Evolutionary conservation across 352 stramenopile species (phyloP).

Genomic region (Globisporangium cylindrosporum): DNA sequence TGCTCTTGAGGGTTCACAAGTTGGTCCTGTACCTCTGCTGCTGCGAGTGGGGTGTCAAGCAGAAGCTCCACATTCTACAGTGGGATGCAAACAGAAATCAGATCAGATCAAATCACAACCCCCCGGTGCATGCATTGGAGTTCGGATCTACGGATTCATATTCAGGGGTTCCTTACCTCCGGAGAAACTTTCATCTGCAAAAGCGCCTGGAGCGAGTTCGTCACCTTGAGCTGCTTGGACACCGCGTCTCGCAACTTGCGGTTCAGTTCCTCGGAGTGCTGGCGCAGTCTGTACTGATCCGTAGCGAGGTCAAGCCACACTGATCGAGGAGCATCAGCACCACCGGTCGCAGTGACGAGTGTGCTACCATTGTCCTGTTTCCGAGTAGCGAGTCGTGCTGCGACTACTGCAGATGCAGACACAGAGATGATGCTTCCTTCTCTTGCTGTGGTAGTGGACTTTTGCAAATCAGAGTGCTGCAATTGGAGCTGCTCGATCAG

Average conservation of each 20-base stretch:
- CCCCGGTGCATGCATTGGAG: too few relatives aligned
- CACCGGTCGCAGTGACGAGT: too few relatives aligned
- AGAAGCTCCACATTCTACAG: too few relatives aligned
- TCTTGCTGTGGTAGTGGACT: not conserved
- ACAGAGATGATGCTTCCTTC: not conserved
- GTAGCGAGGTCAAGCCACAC: constrained; percentile 45
- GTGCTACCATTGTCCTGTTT: not conserved
- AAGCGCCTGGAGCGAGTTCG: constrained; percentile 26
- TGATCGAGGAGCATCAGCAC: not conserved
- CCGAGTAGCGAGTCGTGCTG: not conserved
- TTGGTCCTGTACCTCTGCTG: too few relatives aligned
- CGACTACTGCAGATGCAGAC: not conserved
- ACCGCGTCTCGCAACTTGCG: constrained; percentile 36
- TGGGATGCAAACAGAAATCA: too few relatives aligned
- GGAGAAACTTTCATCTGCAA: too few relatives aligned
- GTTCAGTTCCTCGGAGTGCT: constrained; percentile 40
- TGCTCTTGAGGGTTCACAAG: too few relatives aligned
- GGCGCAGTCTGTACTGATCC: constrained; percentile 37
- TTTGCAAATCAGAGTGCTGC: not conserved
- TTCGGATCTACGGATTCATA: too few relatives aligned
- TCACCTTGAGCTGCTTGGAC: constrained; percentile 36
- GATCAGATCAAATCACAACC: too few relatives aligned
- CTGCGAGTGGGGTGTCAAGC: too few relatives aligned
- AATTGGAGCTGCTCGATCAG: constrained; percentile 5
- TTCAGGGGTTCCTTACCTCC: too few relatives aligned